Base-by-base conservation (phyloP, 495 filamentous ascomycete genomes). In the Trichoderma reesei region DNA sequence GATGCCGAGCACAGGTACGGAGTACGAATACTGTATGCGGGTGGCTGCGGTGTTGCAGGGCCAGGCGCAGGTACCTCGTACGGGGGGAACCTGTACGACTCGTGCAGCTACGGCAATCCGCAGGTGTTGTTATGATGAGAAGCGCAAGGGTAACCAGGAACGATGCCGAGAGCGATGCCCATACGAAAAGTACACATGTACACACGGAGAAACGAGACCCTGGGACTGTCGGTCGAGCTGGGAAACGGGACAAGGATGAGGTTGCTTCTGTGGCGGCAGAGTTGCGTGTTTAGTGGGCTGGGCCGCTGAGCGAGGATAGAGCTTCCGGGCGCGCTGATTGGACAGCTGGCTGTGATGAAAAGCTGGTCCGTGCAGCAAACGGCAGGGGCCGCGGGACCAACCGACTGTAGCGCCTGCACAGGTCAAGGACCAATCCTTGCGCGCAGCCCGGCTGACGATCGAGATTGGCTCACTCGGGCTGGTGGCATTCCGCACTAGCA, bases 311-410 rank as follows among this genome's bases (percentile, higher is more conserved):
- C 59, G 60, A 65, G 66, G n/a, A n/a, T n/a, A 71, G 56, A 20
- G 44, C 64, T 66, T 65, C 66, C 69, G 44, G 42, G 48, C 63
- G 60, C 69, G 63, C 63, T 75, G 71, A 76, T 76, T 76, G 67
- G 74, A 70, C 54, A 46, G 63, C 62, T 46, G 54, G 63, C 69
- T 77, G 75, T 77, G 75, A 77, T 71, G 70, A 71, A 67, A 66
- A 64, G 38, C 66, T 72, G 64, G 67, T 68, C 75, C 67, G 70
- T 76, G 75, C 72, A 77, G 68, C 66, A 39, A 67, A 68, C 72
- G 67, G 71, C 68, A 71, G 75, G 73, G 68, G 66, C 54, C 66
- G 41, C 66, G 66, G 66, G 66, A 65, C 66, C 66, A 67, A 67
- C 66, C 66, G 66, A 65, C 60, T 67, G 56, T 67, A 67, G 66